A percentile compares a stretch with the other conserved stretches of the same genome.
Conservation (phyloP, 2,329 filamentous ascomycete species). For the Exophiala dermatitidis region DNA sequence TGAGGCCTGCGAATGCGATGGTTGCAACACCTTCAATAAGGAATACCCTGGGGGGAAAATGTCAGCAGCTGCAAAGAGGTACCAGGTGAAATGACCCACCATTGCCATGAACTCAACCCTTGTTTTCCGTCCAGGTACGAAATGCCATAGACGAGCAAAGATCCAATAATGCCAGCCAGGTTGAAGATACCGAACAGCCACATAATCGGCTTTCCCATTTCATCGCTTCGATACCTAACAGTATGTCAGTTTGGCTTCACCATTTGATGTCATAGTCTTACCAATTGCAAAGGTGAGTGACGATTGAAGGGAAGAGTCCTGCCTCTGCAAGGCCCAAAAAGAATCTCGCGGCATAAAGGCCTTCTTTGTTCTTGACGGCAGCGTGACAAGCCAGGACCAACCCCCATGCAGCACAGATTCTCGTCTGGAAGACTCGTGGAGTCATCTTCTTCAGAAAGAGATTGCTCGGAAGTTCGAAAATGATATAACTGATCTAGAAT, state of each 20-base stretch:
- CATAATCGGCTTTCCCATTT: constrained; percentile 28
- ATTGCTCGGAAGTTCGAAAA: constrained; percentile 36
- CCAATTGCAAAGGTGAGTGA: constrained; percentile 31
- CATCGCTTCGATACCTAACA: constrained; percentile 41
- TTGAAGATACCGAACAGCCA: constrained; percentile 1
- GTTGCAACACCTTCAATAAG: constrained; percentile 40
- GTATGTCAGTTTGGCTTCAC: constrained; percentile 20
- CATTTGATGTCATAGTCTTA: constrained; percentile 18
- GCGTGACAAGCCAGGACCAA: constrained; percentile 39
- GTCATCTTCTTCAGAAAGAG: constrained; percentile 32
- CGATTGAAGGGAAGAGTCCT: constrained; percentile 39
- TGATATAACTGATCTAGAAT: constrained; percentile 16
- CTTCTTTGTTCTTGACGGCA: constrained; percentile 34
- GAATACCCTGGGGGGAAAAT: constrained; percentile 32
- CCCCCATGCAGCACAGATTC: constrained; percentile 51
- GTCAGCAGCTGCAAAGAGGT: background rate
- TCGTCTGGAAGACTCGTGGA: constrained; percentile 32
- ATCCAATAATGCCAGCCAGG: background rate
- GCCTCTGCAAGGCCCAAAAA: constrained; percentile 36
- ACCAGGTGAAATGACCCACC: background rate
- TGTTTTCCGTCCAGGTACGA: background rate
- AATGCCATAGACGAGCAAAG: constrained; percentile 1
- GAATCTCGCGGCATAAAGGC: constrained; percentile 35
- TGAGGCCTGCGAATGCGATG: constrained; percentile 34
- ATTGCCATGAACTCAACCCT: background rate